Conservation (phyloP, 495 filamentous ascomycete species). For the Lasiosphaeris hirsuta region DNA sequence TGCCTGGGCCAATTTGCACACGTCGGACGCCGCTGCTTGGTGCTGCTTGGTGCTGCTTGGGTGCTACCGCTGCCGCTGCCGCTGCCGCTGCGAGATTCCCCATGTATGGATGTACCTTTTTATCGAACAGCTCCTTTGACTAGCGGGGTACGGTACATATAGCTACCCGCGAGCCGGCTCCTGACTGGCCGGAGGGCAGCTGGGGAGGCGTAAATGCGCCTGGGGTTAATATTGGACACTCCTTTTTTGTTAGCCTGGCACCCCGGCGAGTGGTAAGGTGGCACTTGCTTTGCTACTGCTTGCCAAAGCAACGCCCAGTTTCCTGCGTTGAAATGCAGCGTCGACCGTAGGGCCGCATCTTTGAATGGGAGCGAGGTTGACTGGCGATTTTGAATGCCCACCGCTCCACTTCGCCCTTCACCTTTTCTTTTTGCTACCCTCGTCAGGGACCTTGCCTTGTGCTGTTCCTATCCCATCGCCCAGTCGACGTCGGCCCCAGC, state of each 20-base stretch:
- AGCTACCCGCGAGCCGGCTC: no score
- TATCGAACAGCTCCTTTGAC: no score
- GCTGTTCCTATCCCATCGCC: slow-evolving; percentile 7
- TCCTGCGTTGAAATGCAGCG: slow-evolving; percentile 4
- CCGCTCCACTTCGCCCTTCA: slow-evolving; percentile 9
- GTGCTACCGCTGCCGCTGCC: no score
- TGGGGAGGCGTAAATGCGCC: neutral
- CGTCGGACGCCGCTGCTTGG: no score
- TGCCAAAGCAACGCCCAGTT: slow-evolving; percentile 12
- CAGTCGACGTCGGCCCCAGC: slow-evolving; percentile 6
- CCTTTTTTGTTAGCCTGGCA: slow-evolving; percentile 2
- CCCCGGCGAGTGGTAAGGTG: neutral
- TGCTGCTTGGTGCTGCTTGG: no score
- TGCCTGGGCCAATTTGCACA: no score
- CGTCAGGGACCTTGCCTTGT: slow-evolving; percentile 11
- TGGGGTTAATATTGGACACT: slow-evolving; percentile 2
- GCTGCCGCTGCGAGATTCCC: no score
- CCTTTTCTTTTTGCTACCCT: slow-evolving; percentile 9
- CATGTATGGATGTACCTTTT: no score
- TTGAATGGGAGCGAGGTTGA: slow-evolving; percentile 7
- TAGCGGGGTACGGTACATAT: no score
- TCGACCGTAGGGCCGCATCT: slow-evolving; percentile 20
- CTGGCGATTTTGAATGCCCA: slow-evolving; percentile 12
- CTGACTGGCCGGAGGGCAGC: neutral
- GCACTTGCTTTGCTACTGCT: neutral